Evolutionary conservation across 2,329 filamentous ascomycete genomes (phyloP).

Genomic region (Tolypocladium tropicale): DNA sequence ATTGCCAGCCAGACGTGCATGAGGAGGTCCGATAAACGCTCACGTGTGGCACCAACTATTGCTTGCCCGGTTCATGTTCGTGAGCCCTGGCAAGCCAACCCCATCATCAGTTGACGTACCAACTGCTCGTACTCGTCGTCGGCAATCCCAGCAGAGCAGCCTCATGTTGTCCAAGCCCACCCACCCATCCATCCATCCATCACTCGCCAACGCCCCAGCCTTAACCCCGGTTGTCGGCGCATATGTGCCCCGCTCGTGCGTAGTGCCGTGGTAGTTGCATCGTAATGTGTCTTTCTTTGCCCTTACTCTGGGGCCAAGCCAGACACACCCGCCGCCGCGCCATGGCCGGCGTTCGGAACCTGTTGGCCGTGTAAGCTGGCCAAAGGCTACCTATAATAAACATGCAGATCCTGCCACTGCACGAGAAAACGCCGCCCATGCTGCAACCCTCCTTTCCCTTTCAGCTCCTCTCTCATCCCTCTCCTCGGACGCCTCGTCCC

Average conservation of each 20-base stretch:
- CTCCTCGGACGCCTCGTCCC: not conserved
- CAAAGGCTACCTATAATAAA: not conserved
- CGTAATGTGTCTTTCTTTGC: no score
- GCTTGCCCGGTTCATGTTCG: not conserved
- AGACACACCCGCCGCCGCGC: not conserved
- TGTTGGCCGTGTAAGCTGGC: not conserved
- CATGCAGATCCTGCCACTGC: not conserved
- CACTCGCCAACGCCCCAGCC: not conserved
- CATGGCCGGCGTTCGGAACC: not conserved
- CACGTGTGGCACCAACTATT: not conserved
- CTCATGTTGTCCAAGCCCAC: no score
- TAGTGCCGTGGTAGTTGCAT: not conserved
- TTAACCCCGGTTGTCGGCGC: not conserved
- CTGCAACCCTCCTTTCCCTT: not conserved
- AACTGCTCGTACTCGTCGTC: not conserved
- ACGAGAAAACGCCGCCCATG: not conserved
- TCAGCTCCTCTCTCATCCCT: not conserved
- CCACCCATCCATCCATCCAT: not conserved
- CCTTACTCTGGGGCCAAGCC: not conserved
- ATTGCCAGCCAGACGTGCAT: not conserved
- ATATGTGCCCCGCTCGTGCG: not conserved
- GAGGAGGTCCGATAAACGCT: not conserved
- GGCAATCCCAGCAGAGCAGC: not conserved
- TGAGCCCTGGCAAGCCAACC: not conserved
- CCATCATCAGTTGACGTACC: no score